Percentiles rank a stretch among this genome's conserved stretches.
These are phyloP conservation scores for Naganishia randhawae DNA, from an alignment of 768 basidiomycete genomes.

Conservation along the genomic window DNA sequence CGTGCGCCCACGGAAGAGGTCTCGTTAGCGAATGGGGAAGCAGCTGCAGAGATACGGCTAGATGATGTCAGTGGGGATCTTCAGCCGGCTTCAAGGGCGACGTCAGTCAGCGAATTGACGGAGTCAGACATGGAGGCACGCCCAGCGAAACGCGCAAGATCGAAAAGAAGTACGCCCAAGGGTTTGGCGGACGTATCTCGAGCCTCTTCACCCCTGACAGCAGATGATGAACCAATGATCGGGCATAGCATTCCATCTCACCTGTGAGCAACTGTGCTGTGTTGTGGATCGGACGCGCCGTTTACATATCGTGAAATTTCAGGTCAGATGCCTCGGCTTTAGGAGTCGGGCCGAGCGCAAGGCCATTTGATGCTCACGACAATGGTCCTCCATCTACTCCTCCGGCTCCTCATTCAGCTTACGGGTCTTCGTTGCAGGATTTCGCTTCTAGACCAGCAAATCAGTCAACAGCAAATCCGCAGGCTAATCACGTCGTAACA, in stretches of 20 bases:
- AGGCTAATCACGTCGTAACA: slow-evolving; percentile 10
- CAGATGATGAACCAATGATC: not conserved
- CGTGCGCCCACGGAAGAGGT: not conserved
- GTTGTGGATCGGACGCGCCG: not conserved
- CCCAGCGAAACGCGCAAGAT: slow-evolving; percentile 3
- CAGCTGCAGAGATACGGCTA: not conserved
- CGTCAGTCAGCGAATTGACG: slow-evolving; percentile 7
- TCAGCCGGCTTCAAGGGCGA: not conserved
- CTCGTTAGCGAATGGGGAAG: not conserved
- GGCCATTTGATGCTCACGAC: not conserved
- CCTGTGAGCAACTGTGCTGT: not conserved
- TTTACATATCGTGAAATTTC: not conserved
- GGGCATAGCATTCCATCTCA: not conserved
- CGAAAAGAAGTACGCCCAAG: not conserved
- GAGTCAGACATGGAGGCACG: slow-evolving; percentile 5
- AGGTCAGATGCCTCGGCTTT: not conserved
- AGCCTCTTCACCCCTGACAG: slow-evolving; percentile 8
- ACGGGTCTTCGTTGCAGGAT: not conserved
- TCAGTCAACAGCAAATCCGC: not conserved
- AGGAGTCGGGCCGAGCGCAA: not conserved
- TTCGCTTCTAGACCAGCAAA: not conserved
- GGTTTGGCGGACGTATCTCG: not conserved
- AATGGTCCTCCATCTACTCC: slow-evolving; percentile 4
- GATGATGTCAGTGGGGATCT: not conserved
- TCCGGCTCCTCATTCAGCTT: not conserved